A percentile compares a stretch with the other conserved stretches of the same genome.
phyloP scores from a whole-genome alignment of 2,329 filamentous ascomycete genomes.

The Apiospora phragmitis region DNA sequence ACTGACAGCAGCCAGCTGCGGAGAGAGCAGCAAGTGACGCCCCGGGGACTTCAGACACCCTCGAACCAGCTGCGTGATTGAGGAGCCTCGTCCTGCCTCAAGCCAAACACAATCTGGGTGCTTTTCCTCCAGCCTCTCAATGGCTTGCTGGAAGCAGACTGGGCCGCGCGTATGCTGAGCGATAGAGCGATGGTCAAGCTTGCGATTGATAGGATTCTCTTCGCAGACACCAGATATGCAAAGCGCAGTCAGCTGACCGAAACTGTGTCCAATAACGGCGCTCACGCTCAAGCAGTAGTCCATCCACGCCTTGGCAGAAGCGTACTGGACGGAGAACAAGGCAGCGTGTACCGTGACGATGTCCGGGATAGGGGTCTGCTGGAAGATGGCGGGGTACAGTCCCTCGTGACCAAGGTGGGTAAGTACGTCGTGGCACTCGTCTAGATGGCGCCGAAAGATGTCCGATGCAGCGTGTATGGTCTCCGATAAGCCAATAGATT shows the following conservation, averaged over 20 bases:
- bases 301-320: constrained; percentile 35
- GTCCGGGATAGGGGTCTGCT: constrained; percentile 21
- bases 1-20: neutral
- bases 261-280: constrained; percentile 39
- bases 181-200: neutral
- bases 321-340: constrained; percentile 40
- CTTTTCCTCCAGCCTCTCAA: constrained; percentile 14
- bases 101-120: constrained; percentile 16
- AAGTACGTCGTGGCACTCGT: neutral
- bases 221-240: constrained; percentile 30
- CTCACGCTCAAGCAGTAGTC: constrained; percentile 30
- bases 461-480: constrained; percentile 20
- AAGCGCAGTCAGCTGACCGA: constrained; percentile 41
- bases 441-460: constrained; percentile 12
- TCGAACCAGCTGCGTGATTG: constrained; percentile 14
- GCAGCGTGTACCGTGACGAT: constrained; percentile 35
- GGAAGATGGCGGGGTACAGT: constrained; percentile 32
- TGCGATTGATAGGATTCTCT: neutral
- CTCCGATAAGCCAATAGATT: constrained; percentile 22
- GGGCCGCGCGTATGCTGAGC: constrained; percentile 19
- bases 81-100: constrained; percentile 20
- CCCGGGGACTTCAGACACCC: neutral
- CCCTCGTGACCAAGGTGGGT: constrained; percentile 13
- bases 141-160: constrained; percentile 19
- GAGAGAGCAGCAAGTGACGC: neutral